Evolutionary conservation across 2,329 filamentous ascomycete genomes (phyloP), one percentile per base, ranked within the genome.

Genomic region (Periconia sp.): DNA sequence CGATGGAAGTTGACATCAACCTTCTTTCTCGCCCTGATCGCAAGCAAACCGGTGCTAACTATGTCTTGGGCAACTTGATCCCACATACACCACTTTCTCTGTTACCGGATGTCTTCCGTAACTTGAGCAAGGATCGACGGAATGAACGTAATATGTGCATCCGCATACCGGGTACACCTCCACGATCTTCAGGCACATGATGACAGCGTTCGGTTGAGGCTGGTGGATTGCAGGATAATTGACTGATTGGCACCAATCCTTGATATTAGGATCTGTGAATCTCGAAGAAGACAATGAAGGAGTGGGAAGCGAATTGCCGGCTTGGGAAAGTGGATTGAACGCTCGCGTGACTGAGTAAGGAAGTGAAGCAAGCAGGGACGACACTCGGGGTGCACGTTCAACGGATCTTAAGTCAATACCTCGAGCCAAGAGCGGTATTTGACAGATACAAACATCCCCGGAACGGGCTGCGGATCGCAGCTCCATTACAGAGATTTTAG

Each of bases 161-260:
- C 70, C 70, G 47, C 72, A 74, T n/a, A 66, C 69, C 2, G 72
- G 64, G 47, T 68, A 74, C 47, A 65, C 68, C 50, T 74, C 72
- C 17, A 74, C 62, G 19, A 74, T 58, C 20, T 68, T 66, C 44
- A 72, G 59, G 48, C 72, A 74, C 72, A 74, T 74, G 19, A 20
- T 37, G 33, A 11, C 33, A 37, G 33, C 15, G 33, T 37, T n/a
- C 15, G 15, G 33, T n/a, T 37, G 33, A n/a, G 3, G 33, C 11
- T 14, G 10, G 13, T 37, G 33, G 33, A 13, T 37, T 37, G 15
- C 11, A 37, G 33, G 15, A 13, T 3, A 11, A 37, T 37, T 37
- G 33, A 14, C 6, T n/a, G 3, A 14, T 5, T 14, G 33, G 10
- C 11, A 14, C 33, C 3, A 11, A n/a, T 37, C 15, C 11, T 37